Conservation (phyloP, 2,329 filamentous ascomycete species). For the Pyricularia grisea region DNA sequence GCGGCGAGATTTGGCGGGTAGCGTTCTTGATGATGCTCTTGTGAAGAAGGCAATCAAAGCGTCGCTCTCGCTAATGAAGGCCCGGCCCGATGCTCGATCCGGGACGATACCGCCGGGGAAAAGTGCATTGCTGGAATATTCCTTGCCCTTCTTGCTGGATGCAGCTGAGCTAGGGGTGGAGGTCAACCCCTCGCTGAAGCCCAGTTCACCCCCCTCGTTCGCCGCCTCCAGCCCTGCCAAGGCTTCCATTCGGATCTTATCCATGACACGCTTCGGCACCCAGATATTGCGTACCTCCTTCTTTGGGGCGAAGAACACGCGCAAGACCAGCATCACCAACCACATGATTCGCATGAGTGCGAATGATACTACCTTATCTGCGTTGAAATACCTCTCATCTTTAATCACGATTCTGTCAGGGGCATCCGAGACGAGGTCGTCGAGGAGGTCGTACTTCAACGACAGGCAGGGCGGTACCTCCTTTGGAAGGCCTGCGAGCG, state of each 20-base stretch:
- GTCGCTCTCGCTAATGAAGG: conserved; percentile 2
- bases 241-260: not conserved
- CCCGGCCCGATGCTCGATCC: not conserved
- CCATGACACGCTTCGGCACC: conserved; percentile 1
- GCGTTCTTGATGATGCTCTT: not conserved
- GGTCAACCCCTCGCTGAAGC: not conserved
- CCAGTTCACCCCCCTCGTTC: not conserved
- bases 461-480: conserved; percentile 27
- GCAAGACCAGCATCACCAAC: not conserved
- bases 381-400: conserved; percentile 2
- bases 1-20: not conserved
- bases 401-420: not conserved
- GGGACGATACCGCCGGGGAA: conserved; percentile 3
- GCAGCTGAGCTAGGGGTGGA: not conserved
- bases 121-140: not conserved
- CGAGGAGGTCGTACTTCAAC: conserved; percentile 25
- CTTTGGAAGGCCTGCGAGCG: conserved; percentile 30
- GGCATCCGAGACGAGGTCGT: not conserved
- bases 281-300: not conserved
- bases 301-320: not conserved
- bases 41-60: conserved; percentile 1
- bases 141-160: not conserved
- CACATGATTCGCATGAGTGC: not conserved
- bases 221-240: conserved; percentile 1
- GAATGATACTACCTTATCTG: not conserved